A percentile compares a stretch with the other conserved stretches of the same genome.
phyloP scores from a whole-genome alignment of 2,329 filamentous ascomycete species.

The Zasmidium angulare region DNA sequence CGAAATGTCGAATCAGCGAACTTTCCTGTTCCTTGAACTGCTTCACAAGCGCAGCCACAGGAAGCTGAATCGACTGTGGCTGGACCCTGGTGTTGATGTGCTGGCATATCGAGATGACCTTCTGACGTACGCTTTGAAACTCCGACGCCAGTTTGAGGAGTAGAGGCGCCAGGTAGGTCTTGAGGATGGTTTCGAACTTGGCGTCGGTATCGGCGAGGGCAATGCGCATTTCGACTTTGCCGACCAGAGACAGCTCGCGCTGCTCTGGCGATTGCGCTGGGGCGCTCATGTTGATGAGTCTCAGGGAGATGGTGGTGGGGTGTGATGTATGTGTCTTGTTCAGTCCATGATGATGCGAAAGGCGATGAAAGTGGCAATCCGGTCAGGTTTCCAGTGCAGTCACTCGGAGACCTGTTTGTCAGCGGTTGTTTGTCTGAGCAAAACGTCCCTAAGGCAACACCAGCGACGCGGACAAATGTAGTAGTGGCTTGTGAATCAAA shows the following conservation, averaged over 20 bases:
- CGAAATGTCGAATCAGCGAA: conserved; percentile 79
- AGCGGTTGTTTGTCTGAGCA: too few relatives aligned
- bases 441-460: neutral
- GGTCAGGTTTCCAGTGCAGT: neutral
- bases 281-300: conserved; percentile 10
- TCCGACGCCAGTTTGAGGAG: conserved; percentile 85
- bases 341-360: neutral
- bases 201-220: conserved; percentile 78
- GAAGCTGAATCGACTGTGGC: conserved; percentile 68
- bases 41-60: conserved; percentile 78
- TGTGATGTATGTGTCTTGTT: neutral
- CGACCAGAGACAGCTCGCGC: conserved; percentile 77
- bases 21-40: conserved; percentile 81
- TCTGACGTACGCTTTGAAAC: conserved; percentile 74
- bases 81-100: conserved; percentile 68
- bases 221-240: conserved; percentile 83
- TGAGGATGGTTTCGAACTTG: conserved; percentile 75
- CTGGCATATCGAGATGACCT: conserved; percentile 70
- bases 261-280: conserved; percentile 49
- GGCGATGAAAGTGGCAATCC: neutral
- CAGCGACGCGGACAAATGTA: neutral
- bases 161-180: conserved; percentile 75
- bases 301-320: neutral
- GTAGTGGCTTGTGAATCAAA: neutral
- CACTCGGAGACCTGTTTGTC: too few relatives aligned